These are phyloP conservation scores for Pseudozyma tsukubaensis DNA, from an alignment of 1,284 basidiomycete species.

Conservation along the genomic window DNA sequence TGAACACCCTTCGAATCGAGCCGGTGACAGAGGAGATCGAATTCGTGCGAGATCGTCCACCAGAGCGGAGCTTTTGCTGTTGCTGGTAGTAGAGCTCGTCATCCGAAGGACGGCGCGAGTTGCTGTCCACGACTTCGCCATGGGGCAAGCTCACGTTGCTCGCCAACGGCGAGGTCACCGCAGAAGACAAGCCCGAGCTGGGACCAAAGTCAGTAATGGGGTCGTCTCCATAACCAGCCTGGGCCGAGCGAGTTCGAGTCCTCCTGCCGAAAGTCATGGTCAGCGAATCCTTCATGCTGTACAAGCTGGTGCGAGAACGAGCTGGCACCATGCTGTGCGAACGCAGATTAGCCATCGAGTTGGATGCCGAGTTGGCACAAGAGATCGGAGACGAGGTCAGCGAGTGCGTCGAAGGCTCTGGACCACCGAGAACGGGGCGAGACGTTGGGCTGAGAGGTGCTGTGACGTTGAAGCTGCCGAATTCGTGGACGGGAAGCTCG, in stretches of 20 bases:
- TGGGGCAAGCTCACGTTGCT: constrained; percentile 32
- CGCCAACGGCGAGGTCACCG: constrained; percentile 28
- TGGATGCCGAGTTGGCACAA: constrained; percentile 27
- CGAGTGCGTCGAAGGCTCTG: constrained; percentile 19
- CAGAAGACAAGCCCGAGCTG: constrained; percentile 22
- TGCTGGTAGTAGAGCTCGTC: constrained; percentile 16
- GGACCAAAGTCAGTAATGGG: constrained; percentile 17
- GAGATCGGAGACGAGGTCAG: constrained; percentile 38
- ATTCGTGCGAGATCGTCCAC: constrained; percentile 32
- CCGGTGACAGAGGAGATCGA: constrained; percentile 42
- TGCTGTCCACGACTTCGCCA: constrained; percentile 7
- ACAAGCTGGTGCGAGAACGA: constrained; percentile 34
- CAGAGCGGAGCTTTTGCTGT: constrained; percentile 10
- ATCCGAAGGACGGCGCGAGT: constrained; percentile 11
- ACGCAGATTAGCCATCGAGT: constrained; percentile 29
- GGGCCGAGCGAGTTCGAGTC: constrained; percentile 29
- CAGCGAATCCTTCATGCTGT: constrained; percentile 46
- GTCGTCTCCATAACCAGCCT: constrained; percentile 22
- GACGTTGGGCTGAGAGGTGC: constrained; percentile 21
- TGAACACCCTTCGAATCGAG: constrained; percentile 45
- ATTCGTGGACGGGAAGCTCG: constrained; percentile 39
- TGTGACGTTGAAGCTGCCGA: constrained; percentile 23
- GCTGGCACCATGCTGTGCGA: constrained; percentile 14
- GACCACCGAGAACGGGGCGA: constrained; percentile 12
- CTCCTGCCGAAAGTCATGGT: constrained; percentile 38